Base-by-base conservation (phyloP, 2,329 filamentous ascomycete genomes). In the Cladosporium sp. region DNA sequence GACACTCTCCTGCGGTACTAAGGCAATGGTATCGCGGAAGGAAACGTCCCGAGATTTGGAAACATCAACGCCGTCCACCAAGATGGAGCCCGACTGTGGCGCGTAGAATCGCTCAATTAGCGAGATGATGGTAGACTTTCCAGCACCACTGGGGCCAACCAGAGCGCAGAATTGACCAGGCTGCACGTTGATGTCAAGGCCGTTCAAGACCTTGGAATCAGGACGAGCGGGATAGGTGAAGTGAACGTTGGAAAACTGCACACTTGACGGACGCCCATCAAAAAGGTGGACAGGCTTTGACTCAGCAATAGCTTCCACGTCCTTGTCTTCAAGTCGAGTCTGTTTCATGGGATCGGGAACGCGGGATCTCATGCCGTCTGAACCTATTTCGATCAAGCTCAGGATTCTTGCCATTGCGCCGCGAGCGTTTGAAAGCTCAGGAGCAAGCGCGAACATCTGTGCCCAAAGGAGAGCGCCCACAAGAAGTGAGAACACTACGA, bases 71-170 rank as follows among this genome's bases (percentile, higher is more conserved):
- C 87, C 92, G 64, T 97, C 93, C 11, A 98, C 74, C 51, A 84
- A 78, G 1, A 97, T 83, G 16, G 79, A 72, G 15, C 93, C 93
- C 22, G 79, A 79, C 32, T 96, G 87, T 0, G 92, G 92, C 51
- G 90, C 83, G 66, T 98, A 98, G 68, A 97, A 97, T n/a, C 93
- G 82, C 70, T 97, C 92, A 1, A 97, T 89, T 33, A 95, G 74
- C 1, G 84, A 88, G 59, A 96, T 95, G 0, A 86, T 94, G 0
- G 90, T 95, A 0, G 85, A 89, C 62, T 96, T 96, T 52, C 91
- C 91, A 1, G 91, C 92, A 19, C 91, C 90, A 62, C 95, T 95
- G n/a, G 91, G 90, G 0, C 91, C 91, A 1, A 97, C 78, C 0
- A 96, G 77, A 0, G 90, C 90, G 68, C 95, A 95, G 1, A 95